These are phyloP conservation scores for Oryza australiensis DNA, from an alignment of 176 grass and related monocot species.

Conservation along the genomic window DNA sequence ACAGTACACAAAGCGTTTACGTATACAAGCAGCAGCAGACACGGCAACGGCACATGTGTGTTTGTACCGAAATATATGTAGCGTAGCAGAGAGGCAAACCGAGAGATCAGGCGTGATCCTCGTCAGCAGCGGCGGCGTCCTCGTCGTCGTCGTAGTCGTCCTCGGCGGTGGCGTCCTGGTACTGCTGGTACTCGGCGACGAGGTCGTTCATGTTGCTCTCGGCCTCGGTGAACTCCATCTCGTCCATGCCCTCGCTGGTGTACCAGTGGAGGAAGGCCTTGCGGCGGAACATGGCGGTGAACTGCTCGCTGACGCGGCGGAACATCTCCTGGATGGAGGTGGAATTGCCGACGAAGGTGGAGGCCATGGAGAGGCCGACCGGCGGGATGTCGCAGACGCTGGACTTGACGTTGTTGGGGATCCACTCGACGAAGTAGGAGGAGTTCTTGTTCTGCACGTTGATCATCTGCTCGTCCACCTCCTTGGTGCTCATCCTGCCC, in stretches of 20 bases:
- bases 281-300: constrained; percentile 86
- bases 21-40: constrained; percentile 17
- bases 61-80: neutral
- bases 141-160: constrained; percentile 51
- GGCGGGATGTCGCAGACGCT: constrained; percentile 79
- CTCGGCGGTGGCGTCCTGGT: constrained; percentile 85
- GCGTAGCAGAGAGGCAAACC: neutral
- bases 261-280: constrained; percentile 96
- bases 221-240: constrained; percentile 99
- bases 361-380: constrained; percentile 55
- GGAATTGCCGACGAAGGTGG: constrained; percentile 83
- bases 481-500: constrained; percentile 73
- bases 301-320: constrained; percentile 83
- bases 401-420: constrained; percentile 81
- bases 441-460: constrained; percentile 85
- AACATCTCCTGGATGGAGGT: constrained; percentile 96
- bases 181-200: constrained; percentile 96
- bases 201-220: constrained; percentile 99
- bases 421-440: constrained; percentile 79
- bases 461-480: constrained; percentile 82
- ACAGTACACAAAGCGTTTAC: neutral
- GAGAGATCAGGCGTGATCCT: constrained; percentile 36
- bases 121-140: constrained; percentile 35
- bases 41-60: neutral
- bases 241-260: constrained; percentile 74